Evolutionary conservation across 148 eudicot genomes (phyloP).

Genomic region (Vaccinium corymbosum): DNA sequence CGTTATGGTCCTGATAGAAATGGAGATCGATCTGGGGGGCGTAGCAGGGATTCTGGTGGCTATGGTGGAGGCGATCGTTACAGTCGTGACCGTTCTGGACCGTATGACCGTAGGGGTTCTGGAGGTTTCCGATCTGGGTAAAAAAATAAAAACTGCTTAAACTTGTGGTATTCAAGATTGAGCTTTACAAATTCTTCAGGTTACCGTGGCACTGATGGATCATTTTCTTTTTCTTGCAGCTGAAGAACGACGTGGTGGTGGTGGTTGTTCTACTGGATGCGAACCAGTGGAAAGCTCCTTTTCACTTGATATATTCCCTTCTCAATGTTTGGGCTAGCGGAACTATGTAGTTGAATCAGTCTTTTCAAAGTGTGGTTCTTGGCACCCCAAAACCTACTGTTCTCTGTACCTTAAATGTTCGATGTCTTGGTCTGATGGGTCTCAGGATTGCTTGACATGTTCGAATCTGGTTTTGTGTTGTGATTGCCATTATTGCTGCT

Average conservation of each 20-base stretch:
- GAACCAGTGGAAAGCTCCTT: background rate
- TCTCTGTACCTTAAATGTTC: slow-evolving; percentile 43
- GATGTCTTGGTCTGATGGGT: slow-evolving; percentile 49
- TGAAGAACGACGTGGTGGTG: slow-evolving; percentile 31
- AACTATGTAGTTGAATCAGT: slow-evolving; percentile 30
- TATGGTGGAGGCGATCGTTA: slow-evolving; percentile 70
- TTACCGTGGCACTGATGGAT: background rate
- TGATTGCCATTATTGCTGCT: slow-evolving; percentile 47
- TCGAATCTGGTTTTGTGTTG: slow-evolving; percentile 40
- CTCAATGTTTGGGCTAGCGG: slow-evolving; percentile 17
- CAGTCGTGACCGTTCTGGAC: slow-evolving; percentile 90
- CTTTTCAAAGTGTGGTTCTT: slow-evolving; percentile 47
- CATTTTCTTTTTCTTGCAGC: slow-evolving; percentile 33
- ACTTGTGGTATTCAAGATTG: slow-evolving; percentile 7
- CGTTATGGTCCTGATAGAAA: slow-evolving; percentile 71
- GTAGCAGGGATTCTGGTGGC: slow-evolving; percentile 64
- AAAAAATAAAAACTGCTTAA: slow-evolving; percentile 2
- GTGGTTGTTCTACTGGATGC: slow-evolving; percentile 16
- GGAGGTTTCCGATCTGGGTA: slow-evolving; percentile 49
- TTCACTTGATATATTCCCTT: slow-evolving; percentile 10
- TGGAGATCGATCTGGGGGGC: slow-evolving; percentile 67
- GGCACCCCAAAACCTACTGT: slow-evolving; percentile 37
- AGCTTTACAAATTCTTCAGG: background rate
- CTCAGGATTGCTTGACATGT: slow-evolving; percentile 55
- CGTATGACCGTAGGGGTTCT: slow-evolving; percentile 65